Conservation (phyloP, 108 stramenopile genomes). For the Pseudonitzschia multiseries region DNA sequence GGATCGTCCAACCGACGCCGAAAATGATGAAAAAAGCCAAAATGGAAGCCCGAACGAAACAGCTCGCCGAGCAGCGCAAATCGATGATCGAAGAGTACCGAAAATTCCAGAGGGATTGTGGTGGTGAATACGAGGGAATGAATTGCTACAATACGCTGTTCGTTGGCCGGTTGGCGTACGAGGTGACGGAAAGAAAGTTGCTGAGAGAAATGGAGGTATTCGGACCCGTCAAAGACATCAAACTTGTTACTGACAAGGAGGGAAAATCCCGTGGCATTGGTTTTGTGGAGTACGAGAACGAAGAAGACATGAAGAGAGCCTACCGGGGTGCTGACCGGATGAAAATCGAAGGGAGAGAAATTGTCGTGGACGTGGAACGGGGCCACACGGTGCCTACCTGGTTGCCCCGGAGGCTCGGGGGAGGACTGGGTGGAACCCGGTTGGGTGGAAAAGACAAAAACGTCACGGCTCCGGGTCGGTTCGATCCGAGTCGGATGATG, state of each 20-base stretch:
- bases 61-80: constrained; percentile 36
- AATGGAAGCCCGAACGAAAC: constrained; percentile 25
- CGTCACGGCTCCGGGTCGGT: constrained; percentile 59
- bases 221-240: constrained; percentile 89
- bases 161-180: constrained; percentile 91
- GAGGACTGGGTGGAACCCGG: constrained; percentile 86
- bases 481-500: constrained; percentile 58
- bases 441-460: constrained; percentile 74
- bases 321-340: constrained; percentile 90
- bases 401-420: constrained; percentile 87
- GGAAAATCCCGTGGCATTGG: constrained; percentile 86
- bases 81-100: constrained; percentile 70
- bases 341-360: constrained; percentile 84
- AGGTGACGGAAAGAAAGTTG: constrained; percentile 94
- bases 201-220: constrained; percentile 90
- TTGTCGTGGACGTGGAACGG: constrained; percentile 96
- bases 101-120: constrained; percentile 54
- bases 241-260: constrained; percentile 62
- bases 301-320: constrained; percentile 88
- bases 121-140: constrained; percentile 80
- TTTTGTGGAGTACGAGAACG: constrained; percentile 94
- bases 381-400: constrained; percentile 96
- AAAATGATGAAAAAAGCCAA: constrained; percentile 45
- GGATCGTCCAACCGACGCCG: constrained; percentile 60
- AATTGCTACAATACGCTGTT: constrained; percentile 96